Percentiles rank a stretch among this genome's conserved stretches.
Evolutionary conservation across 192 early-diverging fungal genomes (phyloP).

Genomic region (Kickxella alabastrina): DNA sequence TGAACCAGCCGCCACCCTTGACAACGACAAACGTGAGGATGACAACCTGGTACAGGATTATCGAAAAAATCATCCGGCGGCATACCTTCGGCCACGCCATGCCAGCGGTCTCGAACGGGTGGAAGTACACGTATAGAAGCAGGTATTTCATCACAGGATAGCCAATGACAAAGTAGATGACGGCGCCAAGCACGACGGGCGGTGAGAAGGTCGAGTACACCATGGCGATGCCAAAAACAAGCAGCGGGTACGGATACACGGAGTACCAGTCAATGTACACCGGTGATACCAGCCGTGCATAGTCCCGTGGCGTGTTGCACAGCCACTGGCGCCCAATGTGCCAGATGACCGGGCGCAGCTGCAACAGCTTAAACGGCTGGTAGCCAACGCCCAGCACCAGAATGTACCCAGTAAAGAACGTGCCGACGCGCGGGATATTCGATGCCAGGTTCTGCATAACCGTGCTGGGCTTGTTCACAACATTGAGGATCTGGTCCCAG

Average conservation of each 20-base stretch:
- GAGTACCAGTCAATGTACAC: slow-evolving; percentile 66
- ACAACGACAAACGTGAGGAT: slow-evolving; percentile 56
- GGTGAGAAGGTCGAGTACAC: slow-evolving; percentile 76
- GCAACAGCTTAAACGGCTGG: slow-evolving; percentile 67
- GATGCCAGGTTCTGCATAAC: slow-evolving; percentile 62
- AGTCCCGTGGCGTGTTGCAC: slow-evolving; percentile 76
- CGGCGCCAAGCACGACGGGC: slow-evolving; percentile 65
- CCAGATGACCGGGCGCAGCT: slow-evolving; percentile 63
- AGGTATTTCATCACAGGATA: slow-evolving; percentile 74
- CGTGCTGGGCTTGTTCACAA: slow-evolving; percentile 60
- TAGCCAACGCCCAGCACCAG: slow-evolving; percentile 70
- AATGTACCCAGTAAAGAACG: slow-evolving; percentile 75
- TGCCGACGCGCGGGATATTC: slow-evolving; percentile 64
- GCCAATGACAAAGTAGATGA: slow-evolving; percentile 62
- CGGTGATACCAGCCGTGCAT: slow-evolving; percentile 68
- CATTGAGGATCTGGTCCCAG: slow-evolving; percentile 59
- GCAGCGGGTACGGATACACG: slow-evolving; percentile 65
- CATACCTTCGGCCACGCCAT: slow-evolving; percentile 71
- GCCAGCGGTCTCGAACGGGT: slow-evolving; percentile 69
- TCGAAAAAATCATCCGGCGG: slow-evolving; percentile 59
- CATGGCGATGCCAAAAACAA: slow-evolving; percentile 69
- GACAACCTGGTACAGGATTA: slow-evolving; percentile 64
- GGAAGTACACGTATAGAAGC: slow-evolving; percentile 72
- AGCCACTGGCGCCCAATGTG: slow-evolving; percentile 54
- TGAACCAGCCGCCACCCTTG: slow-evolving; percentile 48